phyloP scores from a whole-genome alignment of 1,139 yeast genomes.

The Nakaseomyces bracarensis region DNA sequence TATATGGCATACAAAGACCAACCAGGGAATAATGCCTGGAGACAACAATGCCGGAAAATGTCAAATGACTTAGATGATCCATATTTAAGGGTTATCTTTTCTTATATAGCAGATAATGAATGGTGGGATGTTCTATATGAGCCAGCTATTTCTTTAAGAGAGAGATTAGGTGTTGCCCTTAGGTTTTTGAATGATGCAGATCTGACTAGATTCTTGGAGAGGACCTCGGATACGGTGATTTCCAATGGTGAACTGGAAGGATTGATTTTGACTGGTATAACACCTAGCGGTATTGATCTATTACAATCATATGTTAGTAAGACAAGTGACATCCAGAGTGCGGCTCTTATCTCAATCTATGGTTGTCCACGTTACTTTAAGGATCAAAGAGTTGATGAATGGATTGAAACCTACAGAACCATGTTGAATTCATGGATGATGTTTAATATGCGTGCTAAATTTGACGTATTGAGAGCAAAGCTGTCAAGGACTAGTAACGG shows the following conservation, averaged over 20 bases:
- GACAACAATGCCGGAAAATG: constrained; percentile 82
- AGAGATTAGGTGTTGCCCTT: constrained; percentile 82
- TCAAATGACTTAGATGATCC: constrained; percentile 86
- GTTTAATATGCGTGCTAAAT: constrained; percentile 69
- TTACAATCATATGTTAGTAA: constrained; percentile 82
- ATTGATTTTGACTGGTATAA: constrained; percentile 77
- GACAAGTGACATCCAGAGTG: constrained; percentile 90
- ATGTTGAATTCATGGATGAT: constrained; percentile 79
- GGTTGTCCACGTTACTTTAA: constrained; percentile 77
- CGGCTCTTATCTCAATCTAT: constrained; percentile 69
- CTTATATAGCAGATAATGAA: constrained; percentile 86
- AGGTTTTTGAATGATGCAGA: constrained; percentile 77
- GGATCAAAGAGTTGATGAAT: constrained; percentile 61
- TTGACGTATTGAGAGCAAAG: constrained; percentile 70
- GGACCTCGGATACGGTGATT: constrained; percentile 66
- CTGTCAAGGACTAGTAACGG: constrained; percentile 51
- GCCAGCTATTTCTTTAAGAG: constrained; percentile 77
- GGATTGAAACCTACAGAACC: constrained; percentile 70
- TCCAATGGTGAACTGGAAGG: constrained; percentile 84
- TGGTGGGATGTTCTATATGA: constrained; percentile 97
- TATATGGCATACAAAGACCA: constrained; percentile 65
- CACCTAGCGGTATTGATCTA: constrained; percentile 72
- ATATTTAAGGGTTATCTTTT: constrained; percentile 83
- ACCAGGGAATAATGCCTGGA: constrained; percentile 74
- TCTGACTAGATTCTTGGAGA: constrained; percentile 54